Conservation (phyloP, 2,329 filamentous ascomycete species). For the Aspergillus fumigatus region DNA sequence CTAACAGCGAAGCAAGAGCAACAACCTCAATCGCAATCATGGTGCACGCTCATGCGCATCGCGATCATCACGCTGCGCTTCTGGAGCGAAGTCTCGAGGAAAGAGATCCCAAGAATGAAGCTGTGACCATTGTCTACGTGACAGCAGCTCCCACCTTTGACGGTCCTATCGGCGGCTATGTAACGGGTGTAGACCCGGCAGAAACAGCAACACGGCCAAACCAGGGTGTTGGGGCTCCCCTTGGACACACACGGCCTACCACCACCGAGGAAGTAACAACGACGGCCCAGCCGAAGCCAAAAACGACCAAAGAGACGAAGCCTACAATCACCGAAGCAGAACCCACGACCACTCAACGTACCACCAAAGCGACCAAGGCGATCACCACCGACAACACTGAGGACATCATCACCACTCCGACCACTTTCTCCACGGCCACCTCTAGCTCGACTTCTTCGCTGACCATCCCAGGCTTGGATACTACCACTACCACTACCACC, state of each 20-base stretch:
- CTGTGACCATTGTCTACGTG: conserved; percentile 44
- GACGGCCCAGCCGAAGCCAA: neutral
- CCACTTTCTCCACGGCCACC: conserved; percentile 19
- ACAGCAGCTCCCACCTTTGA: conserved; percentile 51
- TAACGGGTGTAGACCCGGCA: conserved; percentile 26
- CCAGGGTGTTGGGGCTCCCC: conserved; percentile 27
- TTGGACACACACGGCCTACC: conserved; percentile 13
- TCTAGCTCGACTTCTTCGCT: conserved; percentile 17
- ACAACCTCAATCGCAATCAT: conserved; percentile 14
- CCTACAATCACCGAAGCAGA: conserved; percentile 11
- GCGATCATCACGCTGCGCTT: conserved; percentile 21
- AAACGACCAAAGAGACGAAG: conserved; percentile 5
- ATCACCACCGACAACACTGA: conserved; percentile 1
- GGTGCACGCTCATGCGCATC: conserved; percentile 31
- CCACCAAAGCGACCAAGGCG: conserved; percentile 2
- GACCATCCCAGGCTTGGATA: conserved; percentile 13
- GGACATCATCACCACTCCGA: conserved; percentile 9
- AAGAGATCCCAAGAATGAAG: conserved; percentile 9
- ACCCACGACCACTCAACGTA: conserved; percentile 5
- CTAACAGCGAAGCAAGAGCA: neutral
- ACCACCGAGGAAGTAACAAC: conserved; percentile 5
- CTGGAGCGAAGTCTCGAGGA: conserved; percentile 14
- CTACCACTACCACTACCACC: conserved; percentile 15
- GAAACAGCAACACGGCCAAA: conserved; percentile 11
- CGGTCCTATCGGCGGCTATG: conserved; percentile 47